A percentile compares a stretch with the other conserved stretches of the same genome.
These are phyloP conservation scores for Cladosporium oxysporum DNA, from an alignment of 2,329 filamentous ascomycete species.

Conservation along the genomic window DNA sequence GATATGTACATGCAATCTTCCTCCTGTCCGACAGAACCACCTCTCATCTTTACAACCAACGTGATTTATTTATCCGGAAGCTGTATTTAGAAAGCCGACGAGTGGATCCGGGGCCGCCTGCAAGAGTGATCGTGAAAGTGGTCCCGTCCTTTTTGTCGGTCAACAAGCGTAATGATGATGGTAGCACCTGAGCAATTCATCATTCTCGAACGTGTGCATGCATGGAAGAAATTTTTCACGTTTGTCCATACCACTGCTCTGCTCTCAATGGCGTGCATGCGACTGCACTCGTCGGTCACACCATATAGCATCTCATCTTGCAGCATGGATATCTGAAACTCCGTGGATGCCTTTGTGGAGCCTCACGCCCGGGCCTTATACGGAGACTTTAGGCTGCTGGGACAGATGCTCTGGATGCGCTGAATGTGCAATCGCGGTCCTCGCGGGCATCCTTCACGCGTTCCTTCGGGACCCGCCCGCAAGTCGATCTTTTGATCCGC, in stretches of 20 bases:
- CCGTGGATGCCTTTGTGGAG: background rate
- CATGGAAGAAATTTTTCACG: background rate
- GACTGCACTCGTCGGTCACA: background rate
- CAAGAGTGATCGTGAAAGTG: background rate
- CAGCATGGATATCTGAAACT: background rate
- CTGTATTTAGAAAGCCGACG: slow-evolving; percentile 8
- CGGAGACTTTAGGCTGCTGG: background rate
- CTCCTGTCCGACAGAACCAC: background rate
- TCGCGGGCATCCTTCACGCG: background rate
- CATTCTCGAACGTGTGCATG: background rate
- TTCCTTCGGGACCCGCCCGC: background rate
- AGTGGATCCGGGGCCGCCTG: background rate
- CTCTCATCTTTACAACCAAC: background rate
- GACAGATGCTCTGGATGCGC: background rate
- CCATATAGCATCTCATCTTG: background rate
- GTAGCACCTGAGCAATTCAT: background rate
- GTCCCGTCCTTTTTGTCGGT: background rate
- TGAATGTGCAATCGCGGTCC: background rate
- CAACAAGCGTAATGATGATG: slow-evolving; percentile 16
- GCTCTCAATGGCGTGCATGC: background rate
- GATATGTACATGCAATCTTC: background rate
- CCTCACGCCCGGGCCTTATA: background rate
- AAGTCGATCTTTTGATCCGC: background rate
- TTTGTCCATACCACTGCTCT: background rate
- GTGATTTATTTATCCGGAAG: background rate